phyloP scores from a whole-genome alignment of 2,329 filamentous ascomycete species.

The Stagonosporopsis chrysanthemi region DNA sequence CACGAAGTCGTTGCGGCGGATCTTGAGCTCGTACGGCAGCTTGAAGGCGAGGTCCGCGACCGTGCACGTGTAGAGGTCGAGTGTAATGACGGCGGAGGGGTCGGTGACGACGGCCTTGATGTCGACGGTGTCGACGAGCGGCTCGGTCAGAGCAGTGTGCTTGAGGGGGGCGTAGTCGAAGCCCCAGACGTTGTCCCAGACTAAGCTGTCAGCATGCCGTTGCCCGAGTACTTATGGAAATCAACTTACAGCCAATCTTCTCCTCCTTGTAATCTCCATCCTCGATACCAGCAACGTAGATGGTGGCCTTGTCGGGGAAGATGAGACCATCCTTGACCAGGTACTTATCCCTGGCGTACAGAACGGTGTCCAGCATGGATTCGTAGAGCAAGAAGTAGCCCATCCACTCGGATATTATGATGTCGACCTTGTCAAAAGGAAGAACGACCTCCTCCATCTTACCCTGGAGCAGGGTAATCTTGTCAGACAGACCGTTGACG shows the following conservation, averaged over 20 bases:
- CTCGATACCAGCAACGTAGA: constrained; percentile 96
- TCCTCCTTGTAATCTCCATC: constrained; percentile 99
- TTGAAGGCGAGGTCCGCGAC: constrained; percentile 84
- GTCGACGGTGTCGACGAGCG: constrained; percentile 96
- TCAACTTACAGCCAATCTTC: constrained; percentile 87
- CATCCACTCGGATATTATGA: constrained; percentile 99
- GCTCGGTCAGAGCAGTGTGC: constrained; percentile 90
- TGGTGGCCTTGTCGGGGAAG: constrained; percentile 98
- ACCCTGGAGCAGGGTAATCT: constrained; percentile 97
- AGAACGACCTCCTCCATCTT: constrained; percentile 99
- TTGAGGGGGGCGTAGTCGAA: constrained; percentile 97
- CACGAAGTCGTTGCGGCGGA: constrained; percentile 89
- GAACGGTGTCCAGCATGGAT: constrained; percentile 97
- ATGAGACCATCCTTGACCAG: constrained; percentile 87
- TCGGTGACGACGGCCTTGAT: constrained; percentile 97
- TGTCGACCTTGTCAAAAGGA: constrained; percentile 94
- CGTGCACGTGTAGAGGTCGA: constrained; percentile 93
- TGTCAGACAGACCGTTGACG: constrained; percentile 88
- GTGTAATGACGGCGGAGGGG: constrained; percentile 80
- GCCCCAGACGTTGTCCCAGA: constrained; percentile 99
- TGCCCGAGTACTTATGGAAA: too few species aligned
- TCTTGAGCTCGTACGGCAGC: constrained; percentile 76
- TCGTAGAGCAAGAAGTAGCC: constrained; percentile 99
- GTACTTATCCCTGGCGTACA: constrained; percentile 95
- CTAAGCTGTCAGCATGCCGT: constrained; percentile 56